Base-by-base conservation (phyloP, 2,329 filamentous ascomycete genomes). In the Aureobasidium zeae region DNA sequence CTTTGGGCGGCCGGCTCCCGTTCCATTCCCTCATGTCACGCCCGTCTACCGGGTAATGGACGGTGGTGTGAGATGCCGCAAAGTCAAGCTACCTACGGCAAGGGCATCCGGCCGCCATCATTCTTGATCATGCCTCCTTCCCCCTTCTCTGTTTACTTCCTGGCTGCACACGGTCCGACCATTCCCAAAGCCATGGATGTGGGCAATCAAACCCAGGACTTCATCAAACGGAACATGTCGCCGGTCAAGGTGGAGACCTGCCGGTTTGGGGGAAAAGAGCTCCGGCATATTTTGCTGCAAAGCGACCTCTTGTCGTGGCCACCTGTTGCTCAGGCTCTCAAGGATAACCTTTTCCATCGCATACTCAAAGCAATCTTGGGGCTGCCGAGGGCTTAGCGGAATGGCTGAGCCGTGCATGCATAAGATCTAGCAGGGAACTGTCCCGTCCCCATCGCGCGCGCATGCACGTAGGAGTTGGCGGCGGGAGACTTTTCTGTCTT, bases 51-150 rank as follows among this genome's bases (percentile, higher is more conserved):
- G n/a, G n/a, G n/a, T n/a, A n/a, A n/a, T n/a, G n/a, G n/a, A n/a
- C n/a, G n/a, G n/a, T n/a, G n/a, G n/a, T n/a, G n/a, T n/a, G n/a
- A n/a, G n/a, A n/a, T n/a, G n/a, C n/a, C n/a, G n/a, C n/a, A n/a
- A n/a, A n/a, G n/a, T n/a, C n/a, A n/a, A n/a, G n/a, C n/a, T n/a
- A n/a, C n/a, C n/a, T 22, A 34, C 39, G 39, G 39, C 39, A 43
- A 43, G 39, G 39, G 30, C n/a, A 43, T 22, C 39, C 39, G 29
- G 31, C 31, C 20, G 11, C 25, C 13, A 33, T 35, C 36, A 29
- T 17, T 38, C 25, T 33, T 43, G 31, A 43, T 47, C 36, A 30
- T 42, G n/a, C n/a, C n/a, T n/a, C n/a, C n/a, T n/a, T n/a, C 32
- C 32, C 32, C 37, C 37, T 15, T 32, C 37, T 17, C 26, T 41